Percentiles rank a stretch among this genome's conserved stretches.
Evolutionary conservation across 768 basidiomycete species (phyloP).

Genomic region (Saitozyma sp.): DNA sequence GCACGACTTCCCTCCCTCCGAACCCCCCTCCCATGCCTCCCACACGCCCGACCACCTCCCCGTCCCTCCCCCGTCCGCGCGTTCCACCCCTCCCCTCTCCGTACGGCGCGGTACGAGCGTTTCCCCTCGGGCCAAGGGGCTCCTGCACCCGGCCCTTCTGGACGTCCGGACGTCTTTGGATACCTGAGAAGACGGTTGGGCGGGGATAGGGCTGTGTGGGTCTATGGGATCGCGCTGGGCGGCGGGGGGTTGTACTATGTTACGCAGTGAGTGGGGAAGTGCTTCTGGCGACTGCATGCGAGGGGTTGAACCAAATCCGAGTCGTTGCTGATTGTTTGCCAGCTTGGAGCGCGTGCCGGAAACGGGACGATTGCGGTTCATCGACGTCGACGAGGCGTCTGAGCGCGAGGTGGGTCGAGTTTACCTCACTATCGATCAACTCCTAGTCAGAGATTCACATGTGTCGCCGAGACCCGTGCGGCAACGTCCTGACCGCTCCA

Average conservation of each 20-base stretch:
- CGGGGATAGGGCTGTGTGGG: constrained; percentile 43
- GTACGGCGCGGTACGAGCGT: constrained; percentile 38
- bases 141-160: neutral
- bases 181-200: constrained; percentile 38
- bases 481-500: constrained; percentile 1
- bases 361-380: constrained; percentile 85
- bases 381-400: constrained; percentile 65
- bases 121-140: constrained; percentile 16
- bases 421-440: constrained; percentile 1
- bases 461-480: constrained; percentile 14
- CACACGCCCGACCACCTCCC: neutral
- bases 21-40: neutral
- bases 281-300: neutral
- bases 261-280: constrained; percentile 32
- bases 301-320: neutral
- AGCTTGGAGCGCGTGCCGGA: constrained; percentile 83
- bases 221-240: constrained; percentile 41
- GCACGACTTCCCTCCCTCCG: neutral
- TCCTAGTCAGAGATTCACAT: neutral
- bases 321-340: constrained; percentile 3
- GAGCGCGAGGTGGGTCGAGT: constrained; percentile 60
- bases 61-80: neutral
- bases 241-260: constrained; percentile 48
- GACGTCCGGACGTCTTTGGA: constrained; percentile 17
- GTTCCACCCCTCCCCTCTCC: constrained; percentile 3